These are phyloP conservation scores for Mucor circinelloides DNA, from an alignment of 371 early-diverging fungal species.

Conservation along the genomic window DNA sequence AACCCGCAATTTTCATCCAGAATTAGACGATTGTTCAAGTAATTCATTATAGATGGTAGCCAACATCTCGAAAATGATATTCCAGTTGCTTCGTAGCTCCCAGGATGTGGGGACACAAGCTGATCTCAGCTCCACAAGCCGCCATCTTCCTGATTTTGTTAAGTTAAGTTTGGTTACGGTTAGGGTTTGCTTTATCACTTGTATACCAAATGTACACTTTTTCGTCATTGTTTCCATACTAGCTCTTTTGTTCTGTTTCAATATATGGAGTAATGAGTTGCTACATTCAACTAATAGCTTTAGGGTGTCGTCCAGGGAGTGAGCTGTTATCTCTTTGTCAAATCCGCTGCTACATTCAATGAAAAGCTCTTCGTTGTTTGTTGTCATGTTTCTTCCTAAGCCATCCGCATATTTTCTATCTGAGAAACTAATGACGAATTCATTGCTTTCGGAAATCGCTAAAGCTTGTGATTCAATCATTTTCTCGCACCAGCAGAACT, in stretches of 20 bases:
- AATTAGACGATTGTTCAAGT: constrained; percentile 17
- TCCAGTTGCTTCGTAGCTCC: constrained; percentile 9
- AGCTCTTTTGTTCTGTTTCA: constrained; percentile 11
- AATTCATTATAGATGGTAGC: constrained; percentile 16
- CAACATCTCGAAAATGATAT: constrained; percentile 15
- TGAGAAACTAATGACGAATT: neutral
- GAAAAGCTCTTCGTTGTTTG: constrained; percentile 9
- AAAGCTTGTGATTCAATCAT: neutral
- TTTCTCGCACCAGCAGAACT: constrained; percentile 7
- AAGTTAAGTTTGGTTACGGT: constrained; percentile 2
- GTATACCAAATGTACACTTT: constrained; percentile 12
- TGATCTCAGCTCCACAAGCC: constrained; percentile 12
- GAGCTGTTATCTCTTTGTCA: constrained; percentile 9
- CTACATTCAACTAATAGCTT: constrained; percentile 16
- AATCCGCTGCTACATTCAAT: constrained; percentile 13
- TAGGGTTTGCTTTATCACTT: constrained; percentile 10
- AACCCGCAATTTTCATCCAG: constrained; percentile 13
- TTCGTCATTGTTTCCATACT: constrained; percentile 8
- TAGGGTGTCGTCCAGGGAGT: constrained; percentile 15
- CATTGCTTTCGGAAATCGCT: neutral
- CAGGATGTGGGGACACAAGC: constrained; percentile 6
- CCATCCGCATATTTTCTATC: constrained; percentile 12
- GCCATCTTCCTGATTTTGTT: constrained; percentile 1
- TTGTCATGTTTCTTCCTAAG: constrained; percentile 9
- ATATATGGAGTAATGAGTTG: constrained; percentile 2